Base-by-base conservation (phyloP, 768 basidiomycete genomes). In the Serendipita sp. region DNA sequence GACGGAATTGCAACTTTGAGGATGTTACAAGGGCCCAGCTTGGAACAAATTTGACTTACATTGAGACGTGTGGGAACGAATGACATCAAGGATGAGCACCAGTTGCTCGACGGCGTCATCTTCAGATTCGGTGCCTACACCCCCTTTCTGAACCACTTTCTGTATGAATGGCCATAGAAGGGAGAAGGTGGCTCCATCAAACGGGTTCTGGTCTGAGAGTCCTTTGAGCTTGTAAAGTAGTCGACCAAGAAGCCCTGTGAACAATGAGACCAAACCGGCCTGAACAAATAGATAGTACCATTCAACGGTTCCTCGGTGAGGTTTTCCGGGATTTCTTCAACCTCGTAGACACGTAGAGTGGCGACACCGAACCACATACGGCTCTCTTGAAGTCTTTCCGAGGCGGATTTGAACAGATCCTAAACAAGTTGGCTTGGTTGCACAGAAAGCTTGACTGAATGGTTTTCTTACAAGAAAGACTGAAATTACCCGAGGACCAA, bases 171-270 rank as follows among this genome's bases (percentile, higher is more conserved):
- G 88, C 56, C 85, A 86, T 0, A 82, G 74, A 68, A 93, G 90
- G 0, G 89, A 83, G 74, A 89, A 95, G 0, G 92, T 93, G 1
- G 89, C 83, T 0, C 86, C 80, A 71, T 95, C 91, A 62, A 97
- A 86, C 0, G 91, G 83, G 0, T 81, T 75, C 68, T 90, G 86
- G 67, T 94, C 89, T 0, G 90, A 85, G 2, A 94, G 77, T 65
- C 81, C 86, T 18, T 89, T 84, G 0, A 98, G 73, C 18, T 89
- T 84, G 72, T 95, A 88, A 1, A 99, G 77, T 1, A 98, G 85
- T 32, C 96, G 88, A 52, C 89, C 76, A 30, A 94, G 79, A 36
- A 97, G 77, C 3, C 78, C 93, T 93, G 65, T 28, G n/a, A 45
- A 63, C 3, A 54, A 5, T 36, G 23, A 63, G 44, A 66, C 38